phyloP scores from a whole-genome alignment of 352 stramenopile species.

The Globisporangium nagaii region DNA sequence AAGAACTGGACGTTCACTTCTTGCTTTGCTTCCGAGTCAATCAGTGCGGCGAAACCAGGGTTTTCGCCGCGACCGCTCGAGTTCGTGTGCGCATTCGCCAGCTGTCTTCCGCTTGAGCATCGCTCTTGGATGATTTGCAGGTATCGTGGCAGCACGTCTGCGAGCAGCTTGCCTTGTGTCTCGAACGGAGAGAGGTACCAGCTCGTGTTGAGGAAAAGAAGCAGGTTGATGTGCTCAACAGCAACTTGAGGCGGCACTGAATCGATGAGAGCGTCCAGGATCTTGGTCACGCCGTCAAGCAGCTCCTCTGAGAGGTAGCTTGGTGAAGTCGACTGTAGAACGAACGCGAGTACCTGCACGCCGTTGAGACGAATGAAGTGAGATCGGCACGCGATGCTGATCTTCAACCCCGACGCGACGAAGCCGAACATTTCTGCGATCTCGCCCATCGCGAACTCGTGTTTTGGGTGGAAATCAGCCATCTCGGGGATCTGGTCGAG shows the following conservation, averaged over 20 bases:
- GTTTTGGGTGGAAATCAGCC: constrained; percentile 67
- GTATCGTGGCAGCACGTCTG: constrained; percentile 55
- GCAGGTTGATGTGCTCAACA: constrained; percentile 43
- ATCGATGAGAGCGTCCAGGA: constrained; percentile 56
- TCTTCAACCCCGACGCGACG: constrained; percentile 45
- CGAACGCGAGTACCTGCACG: constrained; percentile 70
- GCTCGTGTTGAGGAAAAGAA: constrained; percentile 75
- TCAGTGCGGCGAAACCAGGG: constrained; percentile 13
- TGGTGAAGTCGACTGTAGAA: constrained; percentile 72
- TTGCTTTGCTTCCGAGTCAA: constrained; percentile 18
- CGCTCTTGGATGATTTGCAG: constrained; percentile 45
- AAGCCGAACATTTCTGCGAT: constrained; percentile 61
- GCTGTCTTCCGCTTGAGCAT: not conserved
- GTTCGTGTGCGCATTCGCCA: not conserved
- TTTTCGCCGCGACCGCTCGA: constrained; percentile 8
- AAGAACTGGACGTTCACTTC: constrained; percentile 70
- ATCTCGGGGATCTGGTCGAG: constrained; percentile 76
- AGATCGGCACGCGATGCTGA: constrained; percentile 55
- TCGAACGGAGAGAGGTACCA: constrained; percentile 79
- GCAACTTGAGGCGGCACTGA: constrained; percentile 24
- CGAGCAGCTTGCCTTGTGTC: constrained; percentile 63
- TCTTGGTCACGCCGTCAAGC: constrained; percentile 51
- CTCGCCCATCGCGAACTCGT: constrained; percentile 63
- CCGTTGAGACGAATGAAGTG: constrained; percentile 69
- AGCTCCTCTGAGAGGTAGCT: constrained; percentile 57